A percentile compares a stretch with the other conserved stretches of the same genome.
phyloP scores from a whole-genome alignment of 352 stramenopile species.

The Plasmopara halstedii region DNA sequence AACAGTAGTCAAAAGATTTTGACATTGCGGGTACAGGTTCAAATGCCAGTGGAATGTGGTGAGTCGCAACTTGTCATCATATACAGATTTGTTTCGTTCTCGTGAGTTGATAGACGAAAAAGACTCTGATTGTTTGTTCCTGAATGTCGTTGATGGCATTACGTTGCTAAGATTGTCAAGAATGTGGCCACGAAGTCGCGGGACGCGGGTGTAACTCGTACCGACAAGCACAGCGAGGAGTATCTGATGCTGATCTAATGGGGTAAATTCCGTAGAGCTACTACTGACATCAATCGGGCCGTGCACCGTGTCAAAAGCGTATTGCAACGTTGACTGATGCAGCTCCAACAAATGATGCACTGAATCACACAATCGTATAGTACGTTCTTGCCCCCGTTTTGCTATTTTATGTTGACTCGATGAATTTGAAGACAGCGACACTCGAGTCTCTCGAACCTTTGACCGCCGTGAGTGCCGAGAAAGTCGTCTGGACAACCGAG shows the following conservation, averaged over 20 bases:
- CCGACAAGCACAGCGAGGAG: constrained; percentile 37
- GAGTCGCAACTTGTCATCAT: constrained; percentile 36
- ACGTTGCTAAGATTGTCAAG: constrained; percentile 35
- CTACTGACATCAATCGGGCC: constrained; percentile 10
- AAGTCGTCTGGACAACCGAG: constrained; percentile 13
- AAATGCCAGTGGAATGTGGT: constrained; percentile 54
- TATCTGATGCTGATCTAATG: constrained; percentile 24
- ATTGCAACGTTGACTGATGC: constrained; percentile 55
- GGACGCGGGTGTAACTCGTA: constrained; percentile 48
- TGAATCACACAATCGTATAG: constrained; percentile 36
- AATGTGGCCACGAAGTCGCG: constrained; percentile 43
- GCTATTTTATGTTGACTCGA: constrained; percentile 5
- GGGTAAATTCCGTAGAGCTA: constrained; percentile 15
- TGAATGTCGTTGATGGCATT: constrained; percentile 9
- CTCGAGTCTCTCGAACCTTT: constrained; percentile 2
- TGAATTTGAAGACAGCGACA: constrained; percentile 2
- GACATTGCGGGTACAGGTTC: constrained; percentile 43
- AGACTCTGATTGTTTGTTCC: constrained; percentile 15
- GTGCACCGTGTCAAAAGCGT: constrained; percentile 30
- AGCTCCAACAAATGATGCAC: constrained; percentile 49
- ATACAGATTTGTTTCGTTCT: constrained; percentile 26
- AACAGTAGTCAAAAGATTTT: constrained; percentile 31
- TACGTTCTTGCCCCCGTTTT: constrained; percentile 13
- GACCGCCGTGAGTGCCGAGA: constrained; percentile 15
- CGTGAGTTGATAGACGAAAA: constrained; percentile 15